A percentile compares a stretch with the other conserved stretches of the same genome.
Conservation (phyloP, 768 basidiomycete genomes). For the Suillus lakei region DNA sequence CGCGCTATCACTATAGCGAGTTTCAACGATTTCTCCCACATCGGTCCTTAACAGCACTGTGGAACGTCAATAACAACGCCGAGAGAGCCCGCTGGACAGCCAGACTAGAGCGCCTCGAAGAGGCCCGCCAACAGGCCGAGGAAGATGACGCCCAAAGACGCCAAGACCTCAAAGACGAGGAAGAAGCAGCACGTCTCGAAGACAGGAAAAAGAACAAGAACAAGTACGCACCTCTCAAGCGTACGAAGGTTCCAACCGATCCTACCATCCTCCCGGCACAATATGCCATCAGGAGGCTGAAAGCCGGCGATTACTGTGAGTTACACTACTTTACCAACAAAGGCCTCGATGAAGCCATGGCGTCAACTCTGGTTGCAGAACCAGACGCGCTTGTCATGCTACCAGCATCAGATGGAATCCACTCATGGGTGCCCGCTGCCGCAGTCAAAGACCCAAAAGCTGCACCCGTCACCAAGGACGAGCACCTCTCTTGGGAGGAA, state of each 20-base stretch:
- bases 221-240: background rate
- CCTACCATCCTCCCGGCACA: background rate
- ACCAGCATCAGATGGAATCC: background rate
- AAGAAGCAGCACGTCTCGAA: too few species aligned
- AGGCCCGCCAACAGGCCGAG: too few species aligned
- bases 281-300: background rate
- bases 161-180: too few species aligned
- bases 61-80: background rate
- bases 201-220: too few species aligned
- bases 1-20: too few species aligned
- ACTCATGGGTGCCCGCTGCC: background rate
- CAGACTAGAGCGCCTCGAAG: background rate
- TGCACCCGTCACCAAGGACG: background rate
- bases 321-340: slow-evolving; percentile 7
- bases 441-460: background rate
- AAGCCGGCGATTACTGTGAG: background rate
- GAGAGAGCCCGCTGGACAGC: background rate
- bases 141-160: too few species aligned
- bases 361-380: background rate
- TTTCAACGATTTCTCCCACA: too few species aligned
- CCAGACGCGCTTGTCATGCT: background rate
- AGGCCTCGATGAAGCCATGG: background rate
- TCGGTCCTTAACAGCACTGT: background rate
- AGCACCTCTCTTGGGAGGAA: slow-evolving; percentile 5
- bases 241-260: background rate